Evolutionary conservation across 805 yeast genomes (phyloP).

Genomic region (Alloascoidea hylecoeti): DNA sequence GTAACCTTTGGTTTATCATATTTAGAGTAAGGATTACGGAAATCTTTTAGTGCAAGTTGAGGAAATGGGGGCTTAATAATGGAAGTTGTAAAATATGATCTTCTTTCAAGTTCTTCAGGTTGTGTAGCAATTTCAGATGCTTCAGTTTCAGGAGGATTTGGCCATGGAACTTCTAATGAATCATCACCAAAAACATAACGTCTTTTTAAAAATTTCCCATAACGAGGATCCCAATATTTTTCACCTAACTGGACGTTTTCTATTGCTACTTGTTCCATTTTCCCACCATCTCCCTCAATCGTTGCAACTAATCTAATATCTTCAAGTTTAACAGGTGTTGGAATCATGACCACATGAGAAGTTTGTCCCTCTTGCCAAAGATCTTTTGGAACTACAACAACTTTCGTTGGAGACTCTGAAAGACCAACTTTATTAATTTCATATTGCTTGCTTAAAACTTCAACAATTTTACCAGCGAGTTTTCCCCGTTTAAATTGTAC

Average conservation of each 20-base stretch:
- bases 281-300: conserved; percentile 49
- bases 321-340: conserved; percentile 41
- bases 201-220: conserved; percentile 60
- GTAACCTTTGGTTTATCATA: conserved; percentile 50
- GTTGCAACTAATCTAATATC: conserved; percentile 70
- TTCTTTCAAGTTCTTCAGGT: conserved; percentile 43
- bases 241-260: conserved; percentile 58
- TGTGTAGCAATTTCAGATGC: conserved; percentile 48
- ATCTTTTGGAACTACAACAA: conserved; percentile 54
- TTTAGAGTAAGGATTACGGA: conserved; percentile 68
- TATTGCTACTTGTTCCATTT: conserved; percentile 60
- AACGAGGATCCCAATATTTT: conserved; percentile 57
- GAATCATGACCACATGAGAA: conserved; percentile 59
- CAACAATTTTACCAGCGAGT: conserved; percentile 61
- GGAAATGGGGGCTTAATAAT: conserved; percentile 62
- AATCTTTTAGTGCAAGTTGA: conserved; percentile 40
- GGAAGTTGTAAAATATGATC: conserved; percentile 62
- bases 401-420: conserved; percentile 50
- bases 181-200: conserved; percentile 63
- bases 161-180: conserved; percentile 78
- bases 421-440: conserved; percentile 50
- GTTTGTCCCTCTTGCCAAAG: conserved; percentile 63
- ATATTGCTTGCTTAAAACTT: conserved; percentile 43
- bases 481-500: conserved; percentile 62
- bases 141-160: conserved; percentile 42